phyloP scores from a whole-genome alignment of 73 alveolate species.

The Uronychia setigera region DNA sequence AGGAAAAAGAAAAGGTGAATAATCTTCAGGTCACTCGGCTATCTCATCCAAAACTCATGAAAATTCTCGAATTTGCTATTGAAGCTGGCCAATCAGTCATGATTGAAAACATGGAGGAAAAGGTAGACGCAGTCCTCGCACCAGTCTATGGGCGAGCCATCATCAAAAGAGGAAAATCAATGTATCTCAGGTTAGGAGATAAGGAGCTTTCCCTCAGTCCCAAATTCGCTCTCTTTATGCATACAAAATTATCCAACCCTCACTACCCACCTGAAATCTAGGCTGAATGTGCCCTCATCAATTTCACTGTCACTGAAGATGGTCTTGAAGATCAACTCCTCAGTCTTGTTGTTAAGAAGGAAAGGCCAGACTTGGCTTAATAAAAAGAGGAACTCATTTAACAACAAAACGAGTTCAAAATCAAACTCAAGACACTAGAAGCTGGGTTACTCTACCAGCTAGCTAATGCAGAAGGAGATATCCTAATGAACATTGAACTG shows the following conservation, averaged over 20 bases:
- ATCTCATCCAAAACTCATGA: conserved; percentile 81
- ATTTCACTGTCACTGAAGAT: conserved; percentile 99
- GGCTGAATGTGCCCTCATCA: conserved; percentile 99
- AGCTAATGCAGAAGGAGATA: conserved; percentile 96
- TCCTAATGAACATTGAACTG: conserved; percentile 96
- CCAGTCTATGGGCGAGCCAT: conserved; percentile 97
- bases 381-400: conserved; percentile 98
- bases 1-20: conserved; percentile 94
- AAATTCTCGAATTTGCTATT: conserved; percentile 85
- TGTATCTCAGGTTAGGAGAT: conserved; percentile 97
- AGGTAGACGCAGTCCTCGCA: conserved; percentile 98
- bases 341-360: conserved; percentile 98
- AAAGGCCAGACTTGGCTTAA: conserved; percentile 99
- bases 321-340: conserved; percentile 99
- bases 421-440: conserved; percentile 94
- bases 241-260: conserved; percentile 99
- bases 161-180: conserved; percentile 91
- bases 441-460: conserved; percentile 83
- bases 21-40: conserved; percentile 80
- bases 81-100: conserved; percentile 98
- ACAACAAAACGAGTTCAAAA: conserved; percentile 98
- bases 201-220: conserved; percentile 95
- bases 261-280: conserved; percentile 99
- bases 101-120: conserved; percentile 98
- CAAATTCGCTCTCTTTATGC: conserved; percentile 97